Conservation (phyloP, 2,329 filamentous ascomycete species). For the Ambrosiella cleistominuta region DNA sequence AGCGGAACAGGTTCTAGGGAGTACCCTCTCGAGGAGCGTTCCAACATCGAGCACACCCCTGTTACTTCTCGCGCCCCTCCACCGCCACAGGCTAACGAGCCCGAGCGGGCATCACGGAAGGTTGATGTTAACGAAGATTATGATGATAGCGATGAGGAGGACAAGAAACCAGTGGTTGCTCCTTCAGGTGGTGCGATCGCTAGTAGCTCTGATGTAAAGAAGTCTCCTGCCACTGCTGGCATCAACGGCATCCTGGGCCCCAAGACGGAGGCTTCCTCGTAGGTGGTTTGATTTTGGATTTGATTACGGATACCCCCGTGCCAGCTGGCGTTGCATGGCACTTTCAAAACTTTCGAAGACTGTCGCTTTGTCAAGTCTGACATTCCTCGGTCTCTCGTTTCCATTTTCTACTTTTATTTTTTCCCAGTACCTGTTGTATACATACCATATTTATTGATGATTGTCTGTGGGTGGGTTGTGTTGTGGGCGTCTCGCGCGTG, state of each 20-base stretch:
- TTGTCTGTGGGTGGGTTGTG: constrained; percentile 1
- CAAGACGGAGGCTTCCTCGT: constrained; percentile 27
- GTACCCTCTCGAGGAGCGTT: constrained; percentile 39
- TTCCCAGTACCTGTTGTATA: constrained; percentile 10
- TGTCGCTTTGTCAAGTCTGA: background rate
- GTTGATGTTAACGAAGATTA: constrained; percentile 98
- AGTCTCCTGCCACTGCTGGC: constrained; percentile 29
- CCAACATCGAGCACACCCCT: constrained; percentile 26
- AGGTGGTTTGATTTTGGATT: constrained; percentile 9
- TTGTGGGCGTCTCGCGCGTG: constrained; percentile 3
- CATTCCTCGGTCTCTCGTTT: background rate
- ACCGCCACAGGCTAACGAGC: constrained; percentile 39
- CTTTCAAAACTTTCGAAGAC: background rate
- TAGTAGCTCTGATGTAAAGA: constrained; percentile 32
- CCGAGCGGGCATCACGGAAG: constrained; percentile 67
- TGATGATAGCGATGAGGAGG: constrained; percentile 82
- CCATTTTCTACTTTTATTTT: constrained; percentile 6
- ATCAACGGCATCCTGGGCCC: constrained; percentile 32
- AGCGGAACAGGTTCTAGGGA: constrained; percentile 32
- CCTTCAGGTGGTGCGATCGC: constrained; percentile 27
- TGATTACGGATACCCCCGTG: background rate
- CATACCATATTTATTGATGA: constrained; percentile 11
- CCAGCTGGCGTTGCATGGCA: background rate
- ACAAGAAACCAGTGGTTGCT: constrained; percentile 37
- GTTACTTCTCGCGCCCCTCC: constrained; percentile 19